Evolutionary conservation across 148 eudicot species (phyloP).

Genomic region (Limonium bicolor): DNA sequence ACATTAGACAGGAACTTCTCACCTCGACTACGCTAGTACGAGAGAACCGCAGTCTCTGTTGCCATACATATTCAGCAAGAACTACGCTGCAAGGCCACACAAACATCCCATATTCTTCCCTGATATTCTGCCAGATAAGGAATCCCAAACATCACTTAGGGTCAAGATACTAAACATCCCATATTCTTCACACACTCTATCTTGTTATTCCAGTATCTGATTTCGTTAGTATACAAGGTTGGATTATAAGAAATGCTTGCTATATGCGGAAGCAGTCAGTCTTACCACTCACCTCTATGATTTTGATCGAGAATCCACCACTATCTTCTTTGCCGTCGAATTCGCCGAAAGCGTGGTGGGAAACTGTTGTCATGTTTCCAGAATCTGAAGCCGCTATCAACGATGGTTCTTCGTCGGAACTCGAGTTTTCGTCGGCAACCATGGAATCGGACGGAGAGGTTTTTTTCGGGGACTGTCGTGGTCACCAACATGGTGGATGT

Average conservation of each 20-base stretch:
- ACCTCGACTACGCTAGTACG: slow-evolving; percentile 64
- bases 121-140: slow-evolving; percentile 49
- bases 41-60: slow-evolving; percentile 53
- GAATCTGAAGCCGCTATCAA: no score
- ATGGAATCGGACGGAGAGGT: no score
- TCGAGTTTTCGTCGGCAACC: no score
- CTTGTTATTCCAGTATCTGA: background rate
- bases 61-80: slow-evolving; percentile 93
- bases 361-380: slow-evolving; percentile 39
- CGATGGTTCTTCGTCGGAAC: no score
- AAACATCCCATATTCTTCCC: slow-evolving; percentile 84
- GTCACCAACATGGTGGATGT: no score
- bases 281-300: slow-evolving; percentile 34
- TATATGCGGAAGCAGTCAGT: background rate
- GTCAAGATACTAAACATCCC: background rate
- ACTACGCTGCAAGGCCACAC: slow-evolving; percentile 82
- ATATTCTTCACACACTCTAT: background rate
- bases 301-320: slow-evolving; percentile 41
- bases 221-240: background rate
- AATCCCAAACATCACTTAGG: background rate
- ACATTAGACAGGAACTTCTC: no score
- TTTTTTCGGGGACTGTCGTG: no score
- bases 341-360: slow-evolving; percentile 36
- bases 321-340: slow-evolving; percentile 5
- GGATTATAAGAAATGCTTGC: background rate